These are phyloP conservation scores for Vinca minor DNA, from an alignment of 257 asterid genomes.

Conservation along the genomic window DNA sequence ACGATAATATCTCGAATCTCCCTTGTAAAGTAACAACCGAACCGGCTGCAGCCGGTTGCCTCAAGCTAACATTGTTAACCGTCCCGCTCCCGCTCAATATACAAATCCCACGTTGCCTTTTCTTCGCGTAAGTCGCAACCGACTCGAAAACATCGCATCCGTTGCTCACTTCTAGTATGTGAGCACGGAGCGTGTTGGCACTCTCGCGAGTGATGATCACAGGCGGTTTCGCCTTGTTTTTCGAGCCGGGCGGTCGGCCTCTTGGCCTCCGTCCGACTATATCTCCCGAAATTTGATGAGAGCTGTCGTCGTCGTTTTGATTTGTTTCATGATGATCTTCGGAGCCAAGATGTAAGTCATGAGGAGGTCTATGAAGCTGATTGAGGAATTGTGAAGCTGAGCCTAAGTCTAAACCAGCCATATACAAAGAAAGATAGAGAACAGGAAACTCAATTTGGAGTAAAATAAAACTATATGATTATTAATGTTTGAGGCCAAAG, in stretches of 20 bases:
- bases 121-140: conserved; percentile 56
- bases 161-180: conserved; percentile 57
- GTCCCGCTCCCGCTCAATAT: conserved; percentile 68
- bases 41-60: conserved; percentile 67
- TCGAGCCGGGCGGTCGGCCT: conserved; percentile 73
- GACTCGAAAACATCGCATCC: conserved; percentile 90
- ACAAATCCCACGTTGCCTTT: conserved; percentile 71
- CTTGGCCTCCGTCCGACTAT: conserved; percentile 26
- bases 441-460: conserved; percentile 24
- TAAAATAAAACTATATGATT: conserved; percentile 13
- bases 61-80: conserved; percentile 64
- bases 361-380: conserved; percentile 42
- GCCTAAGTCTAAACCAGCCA: conserved; percentile 84
- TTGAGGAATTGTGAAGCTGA: conserved; percentile 53
- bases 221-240: conserved; percentile 78
- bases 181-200: conserved; percentile 86
- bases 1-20: conserved; percentile 59
- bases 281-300: conserved; percentile 27
- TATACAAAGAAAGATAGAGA: conserved; percentile 29
- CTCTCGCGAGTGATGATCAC: conserved; percentile 83
- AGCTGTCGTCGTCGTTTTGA: conserved; percentile 28
- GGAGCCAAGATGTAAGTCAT: conserved; percentile 34
- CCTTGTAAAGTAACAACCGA: conserved; percentile 70
- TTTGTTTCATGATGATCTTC: conserved; percentile 33
- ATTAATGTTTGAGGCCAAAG: conserved; percentile 19